phyloP scores from a whole-genome alignment of 1,284 basidiomycete species.

The Cutaneotrichosporon sp. region DNA sequence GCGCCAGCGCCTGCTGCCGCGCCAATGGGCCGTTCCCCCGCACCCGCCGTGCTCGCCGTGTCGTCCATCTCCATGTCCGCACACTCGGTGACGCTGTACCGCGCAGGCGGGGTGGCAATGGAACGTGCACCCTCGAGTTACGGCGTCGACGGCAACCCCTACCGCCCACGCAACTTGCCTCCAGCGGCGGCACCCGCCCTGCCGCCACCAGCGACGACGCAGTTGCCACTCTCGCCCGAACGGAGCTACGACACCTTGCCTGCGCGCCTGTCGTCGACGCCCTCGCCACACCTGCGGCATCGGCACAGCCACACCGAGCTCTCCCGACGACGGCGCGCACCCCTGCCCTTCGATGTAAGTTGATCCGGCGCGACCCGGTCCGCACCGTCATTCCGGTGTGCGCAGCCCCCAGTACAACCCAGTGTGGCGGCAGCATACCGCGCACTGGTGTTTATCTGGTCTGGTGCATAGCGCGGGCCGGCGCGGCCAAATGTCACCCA shows the following conservation, averaged over 20 bases:
- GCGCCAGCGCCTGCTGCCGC: neutral
- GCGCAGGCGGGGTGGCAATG: slow-evolving; percentile 11
- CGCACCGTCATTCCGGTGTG: too few species aligned
- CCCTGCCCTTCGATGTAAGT: neutral
- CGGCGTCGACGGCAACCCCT: slow-evolving; percentile 20
- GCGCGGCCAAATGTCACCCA: too few species aligned
- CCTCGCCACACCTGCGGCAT: neutral
- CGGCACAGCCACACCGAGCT: neutral
- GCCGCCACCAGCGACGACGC: neutral
- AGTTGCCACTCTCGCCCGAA: too few species aligned
- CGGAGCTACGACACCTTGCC: too few species aligned
- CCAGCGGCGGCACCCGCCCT: too few species aligned
- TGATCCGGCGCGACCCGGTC: neutral
- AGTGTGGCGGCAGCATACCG: too few species aligned
- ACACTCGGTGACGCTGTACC: neutral
- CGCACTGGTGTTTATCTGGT: too few species aligned
- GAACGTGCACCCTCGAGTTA: slow-evolving; percentile 5
- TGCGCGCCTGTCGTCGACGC: too few species aligned
- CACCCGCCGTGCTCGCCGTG: neutral
- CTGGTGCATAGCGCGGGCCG: too few species aligned
- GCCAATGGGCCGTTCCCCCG: neutral
- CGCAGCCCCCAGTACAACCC: too few species aligned
- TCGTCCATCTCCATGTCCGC: neutral
- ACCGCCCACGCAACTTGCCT: neutral
- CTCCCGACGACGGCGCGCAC: neutral